Conservation (phyloP, 768 basidiomycete genomes). For the Tricholoma sp. region DNA sequence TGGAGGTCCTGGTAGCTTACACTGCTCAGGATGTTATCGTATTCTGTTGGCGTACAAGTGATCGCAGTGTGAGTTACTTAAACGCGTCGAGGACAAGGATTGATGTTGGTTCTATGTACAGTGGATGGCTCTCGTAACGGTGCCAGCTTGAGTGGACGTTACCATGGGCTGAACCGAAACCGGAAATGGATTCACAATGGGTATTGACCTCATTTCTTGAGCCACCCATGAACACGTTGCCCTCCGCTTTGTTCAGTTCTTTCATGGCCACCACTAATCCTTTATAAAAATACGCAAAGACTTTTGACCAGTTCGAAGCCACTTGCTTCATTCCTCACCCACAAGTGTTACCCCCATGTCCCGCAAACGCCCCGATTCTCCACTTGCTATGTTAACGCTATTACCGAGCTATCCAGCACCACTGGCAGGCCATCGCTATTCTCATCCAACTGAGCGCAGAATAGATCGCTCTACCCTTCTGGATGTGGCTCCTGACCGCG, state of each 20-base stretch:
- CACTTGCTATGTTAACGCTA: conserved; percentile 17
- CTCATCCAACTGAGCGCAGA: conserved; percentile 20
- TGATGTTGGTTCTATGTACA: too few species aligned
- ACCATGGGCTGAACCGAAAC: too few species aligned
- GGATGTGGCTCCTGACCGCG: conserved; percentile 31
- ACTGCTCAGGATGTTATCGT: too few species aligned
- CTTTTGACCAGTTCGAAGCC: neutral
- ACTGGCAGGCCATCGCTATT: conserved; percentile 1
- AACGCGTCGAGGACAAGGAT: too few species aligned
- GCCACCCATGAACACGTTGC: neutral
- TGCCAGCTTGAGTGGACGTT: too few species aligned
- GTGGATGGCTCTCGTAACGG: too few species aligned
- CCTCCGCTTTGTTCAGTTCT: neutral
- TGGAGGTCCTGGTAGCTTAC: too few species aligned
- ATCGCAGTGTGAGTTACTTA: too few species aligned
- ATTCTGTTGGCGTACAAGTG: too few species aligned
- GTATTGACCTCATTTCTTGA: neutral
- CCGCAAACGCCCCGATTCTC: conserved; percentile 7
- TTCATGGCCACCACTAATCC: neutral
- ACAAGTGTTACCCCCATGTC: neutral
- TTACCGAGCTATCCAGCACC: conserved; percentile 9
- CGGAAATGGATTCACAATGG: neutral
- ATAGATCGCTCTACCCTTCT: conserved; percentile 22
- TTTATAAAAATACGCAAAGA: neutral
- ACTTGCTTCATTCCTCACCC: neutral